Evolutionary conservation across 2,329 filamentous ascomycete genomes (phyloP), one percentile per base, ranked within the genome.

Genomic region (Xylariales sp.): DNA sequence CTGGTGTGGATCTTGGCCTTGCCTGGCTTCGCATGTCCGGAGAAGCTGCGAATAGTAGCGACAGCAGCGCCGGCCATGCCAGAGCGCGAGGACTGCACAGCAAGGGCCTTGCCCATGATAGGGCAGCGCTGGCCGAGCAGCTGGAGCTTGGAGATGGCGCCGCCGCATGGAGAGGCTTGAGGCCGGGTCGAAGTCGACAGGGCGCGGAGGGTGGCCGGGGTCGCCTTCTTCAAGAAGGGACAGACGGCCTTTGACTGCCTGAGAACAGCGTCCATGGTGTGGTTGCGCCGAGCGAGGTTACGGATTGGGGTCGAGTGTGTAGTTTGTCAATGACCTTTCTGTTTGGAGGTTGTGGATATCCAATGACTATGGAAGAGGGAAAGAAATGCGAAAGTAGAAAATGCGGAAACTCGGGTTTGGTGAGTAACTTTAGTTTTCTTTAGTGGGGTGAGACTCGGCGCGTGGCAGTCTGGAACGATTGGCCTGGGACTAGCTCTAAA

Each of bases 61-160:
- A 69, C 62, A 43, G 68, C 63, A 37, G 66, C 63, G 37, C 65
- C 65, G 40, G 62, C 56, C 39, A 67, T 52, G 39, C 62, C 65
- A 34, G 70, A 61, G 57, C 75, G 74, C 46, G 78, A 73, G 31
- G 77, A 77, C 74, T 96, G 91, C 27, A 96, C 83, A 44, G 88
- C 86, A 62, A 98, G 79, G 29, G 93, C 93, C 76, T 96, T 95
- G 64, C 90, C 91, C 93, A 98, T 98, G 65, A 98, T 85, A 42
- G 93, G 93, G 77, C 93, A 98, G 63, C 91, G 88, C 59, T 89
- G 84, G 55, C 88, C 93, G 57, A 95, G 81, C 51, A 93, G 81
- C 72, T 97, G 93, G 55, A 98, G 77, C 69, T 95, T 97, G 57
- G 89, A 95, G 81, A 97, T 95, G 66, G 88, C 88, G 56, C 90